phyloP scores from a whole-genome alignment of 306 rosid genomes.

The Adenanthera pavonina region DNA sequence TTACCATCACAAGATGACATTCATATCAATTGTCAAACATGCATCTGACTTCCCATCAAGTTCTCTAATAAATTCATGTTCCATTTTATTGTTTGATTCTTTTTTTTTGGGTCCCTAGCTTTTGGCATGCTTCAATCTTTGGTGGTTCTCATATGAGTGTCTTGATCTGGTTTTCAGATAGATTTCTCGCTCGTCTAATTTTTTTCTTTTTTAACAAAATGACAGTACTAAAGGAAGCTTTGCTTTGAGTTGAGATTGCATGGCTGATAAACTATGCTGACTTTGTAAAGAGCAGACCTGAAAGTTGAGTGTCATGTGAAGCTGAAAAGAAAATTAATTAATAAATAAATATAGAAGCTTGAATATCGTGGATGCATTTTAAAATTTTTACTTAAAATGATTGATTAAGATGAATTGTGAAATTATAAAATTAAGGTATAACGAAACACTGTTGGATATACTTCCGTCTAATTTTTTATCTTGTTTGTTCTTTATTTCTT shows the following conservation, averaged over 20 bases:
- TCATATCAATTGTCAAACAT: constrained; percentile 57
- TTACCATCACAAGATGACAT: constrained; percentile 62
- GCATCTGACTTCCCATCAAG: constrained; percentile 49
- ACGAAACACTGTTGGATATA: too few relatives aligned
- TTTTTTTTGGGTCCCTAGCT: neutral
- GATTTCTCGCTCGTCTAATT: neutral
- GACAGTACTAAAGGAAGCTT: neutral
- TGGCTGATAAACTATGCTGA: neutral
- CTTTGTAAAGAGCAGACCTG: too few relatives aligned
- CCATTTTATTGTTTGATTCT: neutral
- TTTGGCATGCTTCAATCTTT: neutral
- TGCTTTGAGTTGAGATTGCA: neutral
- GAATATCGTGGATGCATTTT: too few relatives aligned
- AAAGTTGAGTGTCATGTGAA: too few relatives aligned
- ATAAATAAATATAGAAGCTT: too few relatives aligned
- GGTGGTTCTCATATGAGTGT: neutral
- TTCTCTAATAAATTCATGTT: constrained; percentile 49
- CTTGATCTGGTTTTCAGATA: neutral
- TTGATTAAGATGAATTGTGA: too few relatives aligned
- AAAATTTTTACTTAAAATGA: too few relatives aligned
- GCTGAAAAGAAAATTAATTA: too few relatives aligned
- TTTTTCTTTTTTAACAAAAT: neutral
- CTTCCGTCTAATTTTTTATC: too few relatives aligned
- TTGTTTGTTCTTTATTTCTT: too few relatives aligned
- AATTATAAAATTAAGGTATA: too few relatives aligned